phyloP scores from a whole-genome alignment of 2,329 filamentous ascomycete species.

The Thermoascus crustaceus region DNA sequence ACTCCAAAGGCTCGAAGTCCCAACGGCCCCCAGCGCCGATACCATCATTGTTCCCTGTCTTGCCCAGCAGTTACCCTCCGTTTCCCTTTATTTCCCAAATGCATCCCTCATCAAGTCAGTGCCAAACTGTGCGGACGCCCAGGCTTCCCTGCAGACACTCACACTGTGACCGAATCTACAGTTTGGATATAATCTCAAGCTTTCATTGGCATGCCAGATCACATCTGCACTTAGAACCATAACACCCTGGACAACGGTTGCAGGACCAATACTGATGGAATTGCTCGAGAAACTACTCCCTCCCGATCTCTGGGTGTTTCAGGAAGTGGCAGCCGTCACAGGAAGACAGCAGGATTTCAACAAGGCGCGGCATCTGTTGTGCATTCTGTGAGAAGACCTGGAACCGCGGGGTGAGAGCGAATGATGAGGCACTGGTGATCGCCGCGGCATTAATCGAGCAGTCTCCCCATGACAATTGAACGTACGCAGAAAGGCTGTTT shows the following conservation, averaged over 20 bases:
- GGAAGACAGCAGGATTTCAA: constrained; percentile 13
- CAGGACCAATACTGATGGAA: constrained; percentile 8
- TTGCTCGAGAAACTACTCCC: constrained; percentile 13
- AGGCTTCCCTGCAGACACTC: constrained; percentile 16
- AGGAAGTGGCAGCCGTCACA: constrained; percentile 13
- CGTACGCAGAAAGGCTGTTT: constrained; percentile 13
- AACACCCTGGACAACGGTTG: constrained; percentile 12
- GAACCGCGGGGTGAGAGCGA: constrained; percentile 8
- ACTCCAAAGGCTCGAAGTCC: constrained; percentile 9
- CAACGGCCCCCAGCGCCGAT: neutral
- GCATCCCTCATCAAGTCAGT: constrained; percentile 8
- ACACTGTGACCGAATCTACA: constrained; percentile 11
- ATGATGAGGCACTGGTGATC: constrained; percentile 13
- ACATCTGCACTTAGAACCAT: constrained; percentile 16
- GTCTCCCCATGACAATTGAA: constrained; percentile 1
- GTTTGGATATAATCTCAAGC: constrained; percentile 14
- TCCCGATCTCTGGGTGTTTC: constrained; percentile 13
- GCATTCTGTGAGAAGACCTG: constrained; percentile 15
- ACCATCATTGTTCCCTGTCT: constrained; percentile 13
- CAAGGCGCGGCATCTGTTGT: constrained; percentile 14
- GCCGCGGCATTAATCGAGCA: constrained; percentile 11
- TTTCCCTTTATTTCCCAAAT: constrained; percentile 11
- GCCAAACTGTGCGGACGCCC: constrained; percentile 11
- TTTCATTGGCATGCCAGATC: constrained; percentile 16
- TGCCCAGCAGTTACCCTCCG: constrained; percentile 12